Conservation (phyloP, 331 rosid species). For the Quercus phellos region DNA sequence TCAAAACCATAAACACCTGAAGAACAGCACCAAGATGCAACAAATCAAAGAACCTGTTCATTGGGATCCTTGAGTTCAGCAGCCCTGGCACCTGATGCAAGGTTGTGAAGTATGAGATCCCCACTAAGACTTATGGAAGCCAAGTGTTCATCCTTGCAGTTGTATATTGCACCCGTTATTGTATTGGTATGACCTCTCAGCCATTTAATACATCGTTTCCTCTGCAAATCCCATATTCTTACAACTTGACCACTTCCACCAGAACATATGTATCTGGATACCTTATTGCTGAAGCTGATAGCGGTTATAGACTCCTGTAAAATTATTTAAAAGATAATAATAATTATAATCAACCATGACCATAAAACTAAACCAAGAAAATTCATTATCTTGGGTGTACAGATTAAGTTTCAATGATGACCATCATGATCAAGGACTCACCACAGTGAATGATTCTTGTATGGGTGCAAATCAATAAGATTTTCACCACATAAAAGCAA, state of each 20-base stretch:
- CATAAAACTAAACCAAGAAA: conserved; percentile 16
- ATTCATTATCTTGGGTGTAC: conserved; percentile 2
- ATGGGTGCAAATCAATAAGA: neutral
- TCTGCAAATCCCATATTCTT: conserved; percentile 97
- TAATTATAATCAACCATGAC: neutral
- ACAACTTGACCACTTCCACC: conserved; percentile 99
- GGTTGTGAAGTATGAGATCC: conserved; percentile 92
- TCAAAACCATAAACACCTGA: conserved; percentile 22
- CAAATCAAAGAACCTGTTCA: conserved; percentile 64
- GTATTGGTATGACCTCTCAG: conserved; percentile 83
- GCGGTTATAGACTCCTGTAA: conserved; percentile 74
- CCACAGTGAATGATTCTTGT: conserved; percentile 1
- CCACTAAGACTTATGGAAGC: conserved; percentile 95
- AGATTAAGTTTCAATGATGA: conserved; percentile 10
- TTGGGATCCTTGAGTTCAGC: conserved; percentile 94
- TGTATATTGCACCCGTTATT: conserved; percentile 80
- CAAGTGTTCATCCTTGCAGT: conserved; percentile 95
- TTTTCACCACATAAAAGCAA: neutral
- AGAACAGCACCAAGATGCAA: conserved; percentile 20
- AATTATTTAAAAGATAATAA: neutral
- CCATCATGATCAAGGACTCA: conserved; percentile 3
- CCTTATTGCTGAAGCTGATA: conserved; percentile 91
- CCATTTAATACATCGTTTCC: conserved; percentile 91
- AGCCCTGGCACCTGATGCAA: conserved; percentile 92
- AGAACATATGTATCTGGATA: conserved; percentile 87